Base-by-base conservation (phyloP, 306 rosid genomes). In the Cicer arietinum region DNA sequence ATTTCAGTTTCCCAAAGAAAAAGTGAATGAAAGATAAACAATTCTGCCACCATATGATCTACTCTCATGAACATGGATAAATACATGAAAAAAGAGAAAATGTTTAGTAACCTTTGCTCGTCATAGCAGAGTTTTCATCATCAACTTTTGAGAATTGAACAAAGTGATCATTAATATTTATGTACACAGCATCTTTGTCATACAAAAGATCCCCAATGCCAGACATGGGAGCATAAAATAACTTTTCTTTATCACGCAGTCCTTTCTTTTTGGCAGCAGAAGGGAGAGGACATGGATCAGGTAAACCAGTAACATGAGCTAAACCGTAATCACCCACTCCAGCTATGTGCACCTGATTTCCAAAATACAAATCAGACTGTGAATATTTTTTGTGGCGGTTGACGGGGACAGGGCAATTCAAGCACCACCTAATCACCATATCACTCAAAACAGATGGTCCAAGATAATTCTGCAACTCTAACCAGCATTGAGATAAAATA, bases 211-310 rank as follows among this genome's bases (percentile, higher is more conserved):
- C 97, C 80, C 98, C 98, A 77, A 91, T 80, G 59, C 96, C 98
- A 74, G 98, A 94, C 98, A 91, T 91, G 45, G 98, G 98, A 71
- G 93, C 97, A 78, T 94, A 90, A 79, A 91, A 94, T 70, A 90
- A 80, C 76, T 85, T 94, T 69, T 94, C 97, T 86, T 85, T 94
- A 17, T 94, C 98, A 20, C 98, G 97, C 75, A 94, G 82, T 13
- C 98, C 98, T 80, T 94, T 91, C 95, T 88, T 94, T 86, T 91
- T 94, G 56, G 98, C 97, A 77, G 97, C 97, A 81, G 97, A 91
- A 65, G 98, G 98, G 78, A 91, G 87, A 76, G 97, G 95, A 67
- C 98, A 94, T 44, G 98, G 97, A 86, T 94, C 98, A 13, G 94
- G 88, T 76, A 94, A 86, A 66, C 67, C 84, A 68, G 92, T 79